Evolutionary conservation across 1,284 basidiomycete genomes (phyloP), one percentile per base, ranked within the genome.

Genomic region (Apiotrichum siamense): DNA sequence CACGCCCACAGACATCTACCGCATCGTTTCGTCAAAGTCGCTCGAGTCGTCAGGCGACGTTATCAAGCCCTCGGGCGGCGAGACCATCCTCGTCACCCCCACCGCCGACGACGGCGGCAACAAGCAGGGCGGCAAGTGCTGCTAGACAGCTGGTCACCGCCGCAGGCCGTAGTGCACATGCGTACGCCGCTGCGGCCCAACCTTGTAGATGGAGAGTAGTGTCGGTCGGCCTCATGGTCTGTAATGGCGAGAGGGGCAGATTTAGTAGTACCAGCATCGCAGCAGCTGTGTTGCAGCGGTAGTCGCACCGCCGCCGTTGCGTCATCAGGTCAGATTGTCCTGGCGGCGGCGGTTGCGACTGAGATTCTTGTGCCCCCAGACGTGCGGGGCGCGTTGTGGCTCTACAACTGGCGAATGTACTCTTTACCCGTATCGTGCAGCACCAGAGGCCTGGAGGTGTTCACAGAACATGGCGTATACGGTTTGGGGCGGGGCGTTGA

Each of bases 11-110:
- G 92, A 96, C 64, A 94, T 96, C 73, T 94, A 94, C 80, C 87
- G 86, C 67, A 90, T 96, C 69, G 90, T 91, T 41, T 94, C 91
- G 43, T 87, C 83, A 79, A 87, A 86, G 73, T 78, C 88, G 32
- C 83, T 96, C 57, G 92, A 94, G 67, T 85, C 86, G 55, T 85
- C 86, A 43, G 79, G 79, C 47, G 83, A 84, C 62, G 72, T 80
- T 48, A 84, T 87, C 75, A 82, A 79, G 70, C 84, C 85, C 18
- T 77, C 81, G 4, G 78, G 80, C 31, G 84, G 84, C 49, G 83
- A 84, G 66, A 83, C 84, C 46, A 86, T 92, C 73, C 83, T 81
- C 26, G 86, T 92, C 56, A 82, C 82, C 38, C 83, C 82, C 21
- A 70, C 73, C 23, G 66, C 66, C 39, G 69, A 73, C 59, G 74